Evolutionary conservation across 2,329 filamentous ascomycete species (phyloP), one percentile per base, ranked within the genome.

Genomic region (Sclerotinia subarctica): DNA sequence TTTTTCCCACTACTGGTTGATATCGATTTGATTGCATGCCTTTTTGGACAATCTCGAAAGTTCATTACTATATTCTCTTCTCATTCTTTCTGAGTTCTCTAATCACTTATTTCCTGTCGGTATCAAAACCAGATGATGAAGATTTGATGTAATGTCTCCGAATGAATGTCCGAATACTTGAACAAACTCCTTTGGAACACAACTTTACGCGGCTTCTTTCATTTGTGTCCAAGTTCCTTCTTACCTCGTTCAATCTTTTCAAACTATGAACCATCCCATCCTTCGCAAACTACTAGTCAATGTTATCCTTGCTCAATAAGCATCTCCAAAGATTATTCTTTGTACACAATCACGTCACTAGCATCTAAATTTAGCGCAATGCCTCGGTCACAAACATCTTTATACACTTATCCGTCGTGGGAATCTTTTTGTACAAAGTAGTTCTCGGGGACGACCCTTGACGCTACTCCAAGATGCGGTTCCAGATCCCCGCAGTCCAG

Each of bases 291-390:
- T 24, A 24, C 29, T 51, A 38, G 44, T 62, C 58, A 62, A 62
- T 62, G 46, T 29, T 46, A 62, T 49, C 58, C 46, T 62, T 51
- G 58, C 58, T 26, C n/a, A 29, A 49, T 24, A 51, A n/a, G 58
- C 29, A 49, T 60, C 26, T 49, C 24, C 21, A 35, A 60, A 51
- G 15, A 26, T 38, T 49, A 7, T 35, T 7, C 29, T 35, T 2
- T 35, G 38, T 17, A 24, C 29, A 49, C 29, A 51, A 51, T 51
- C 58, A 62, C 44, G 46, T 62, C 58, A 38, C 58, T 62, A 62
- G 58, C 29, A 62, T 62, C 58, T 62, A 62, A 62, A 26, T 49
- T 51, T 62, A 49, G 58, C 19, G 58, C n/a, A 24, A 21, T 49
- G 29, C 58, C 58, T 51, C 29, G 46, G 46, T 38, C 58, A 62